Conservation (phyloP, 352 stramenopile species). For the Elongisporangium undulatum region DNA sequence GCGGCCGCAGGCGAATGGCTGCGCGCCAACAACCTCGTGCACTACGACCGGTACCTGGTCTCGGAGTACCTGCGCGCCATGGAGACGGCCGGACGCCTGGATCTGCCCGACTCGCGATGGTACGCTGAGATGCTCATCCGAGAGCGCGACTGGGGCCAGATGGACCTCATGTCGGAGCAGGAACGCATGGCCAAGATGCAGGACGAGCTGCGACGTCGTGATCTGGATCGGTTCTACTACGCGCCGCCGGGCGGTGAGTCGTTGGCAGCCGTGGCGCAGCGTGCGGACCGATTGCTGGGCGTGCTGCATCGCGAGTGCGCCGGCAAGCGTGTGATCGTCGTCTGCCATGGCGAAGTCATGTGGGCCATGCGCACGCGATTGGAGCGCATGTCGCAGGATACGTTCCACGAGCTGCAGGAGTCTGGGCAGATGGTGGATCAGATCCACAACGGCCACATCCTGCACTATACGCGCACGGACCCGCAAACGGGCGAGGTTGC, state of each 20-base stretch:
- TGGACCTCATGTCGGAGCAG: conserved; percentile 88
- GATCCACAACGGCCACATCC: conserved; percentile 87
- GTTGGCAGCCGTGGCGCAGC: conserved; percentile 74
- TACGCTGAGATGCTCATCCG: conserved; percentile 87
- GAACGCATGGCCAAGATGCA: conserved; percentile 87
- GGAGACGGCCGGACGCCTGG: conserved; percentile 79
- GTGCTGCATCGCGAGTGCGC: conserved; percentile 81
- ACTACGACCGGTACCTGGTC: conserved; percentile 85
- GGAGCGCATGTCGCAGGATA: conserved; percentile 87
- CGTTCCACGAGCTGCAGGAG: conserved; percentile 81
- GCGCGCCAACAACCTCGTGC: conserved; percentile 62
- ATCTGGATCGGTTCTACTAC: conserved; percentile 87
- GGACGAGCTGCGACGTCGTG: conserved; percentile 74
- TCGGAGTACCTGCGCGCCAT: conserved; percentile 86
- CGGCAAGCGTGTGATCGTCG: conserved; percentile 75
- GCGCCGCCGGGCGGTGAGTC: conserved; percentile 79
- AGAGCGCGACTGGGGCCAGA: conserved; percentile 86
- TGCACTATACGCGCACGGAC: conserved; percentile 83
- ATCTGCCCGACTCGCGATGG: conserved; percentile 70
- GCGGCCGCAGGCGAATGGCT: conserved; percentile 78
- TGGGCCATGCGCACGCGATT: conserved; percentile 86
- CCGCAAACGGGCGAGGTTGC: conserved; percentile 67
- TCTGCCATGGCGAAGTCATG: conserved; percentile 88
- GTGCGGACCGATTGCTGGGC: conserved; percentile 70
- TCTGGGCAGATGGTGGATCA: conserved; percentile 85